phyloP scores from a whole-genome alignment of 202 grass and related monocot species.

The Hordeum pubiflorum region DNA sequence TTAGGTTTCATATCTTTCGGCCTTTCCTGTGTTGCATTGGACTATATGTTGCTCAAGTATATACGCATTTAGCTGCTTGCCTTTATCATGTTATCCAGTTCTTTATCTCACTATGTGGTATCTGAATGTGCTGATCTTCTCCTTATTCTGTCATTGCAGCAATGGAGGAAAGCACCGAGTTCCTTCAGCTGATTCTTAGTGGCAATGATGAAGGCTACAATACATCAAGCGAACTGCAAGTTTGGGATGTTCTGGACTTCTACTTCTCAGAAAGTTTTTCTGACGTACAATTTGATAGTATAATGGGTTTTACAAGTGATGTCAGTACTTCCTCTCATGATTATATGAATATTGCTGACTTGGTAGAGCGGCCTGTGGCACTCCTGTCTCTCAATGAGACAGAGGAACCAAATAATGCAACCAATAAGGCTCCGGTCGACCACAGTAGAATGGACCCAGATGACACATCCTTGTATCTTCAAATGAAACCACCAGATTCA shows the following conservation, averaged over 20 bases:
- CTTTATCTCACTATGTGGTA: constrained; percentile 8
- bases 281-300: constrained; percentile 65
- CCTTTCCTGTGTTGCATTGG: constrained; percentile 14
- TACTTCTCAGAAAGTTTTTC: constrained; percentile 73
- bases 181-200: constrained; percentile 59
- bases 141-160: constrained; percentile 31
- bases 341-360: constrained; percentile 48
- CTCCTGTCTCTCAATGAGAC: constrained; percentile 49
- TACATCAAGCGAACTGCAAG: constrained; percentile 56
- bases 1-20: not conserved
- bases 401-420: constrained; percentile 23
- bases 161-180: constrained; percentile 45
- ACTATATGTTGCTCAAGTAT: constrained; percentile 8
- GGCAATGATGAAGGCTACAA: constrained; percentile 64
- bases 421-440: constrained; percentile 26
- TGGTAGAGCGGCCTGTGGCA: constrained; percentile 55
- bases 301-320: constrained; percentile 75
- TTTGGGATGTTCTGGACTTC: constrained; percentile 72
- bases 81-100: constrained; percentile 4
- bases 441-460: constrained; percentile 35
- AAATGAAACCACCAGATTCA: constrained; percentile 41
- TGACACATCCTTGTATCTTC: constrained; percentile 71
- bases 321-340: constrained; percentile 45
- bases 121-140: constrained; percentile 11
- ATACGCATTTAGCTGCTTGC: not conserved